Evolutionary conservation across 495 filamentous ascomycete genomes (phyloP).

Genomic region (Margaritispora aquatica): DNA sequence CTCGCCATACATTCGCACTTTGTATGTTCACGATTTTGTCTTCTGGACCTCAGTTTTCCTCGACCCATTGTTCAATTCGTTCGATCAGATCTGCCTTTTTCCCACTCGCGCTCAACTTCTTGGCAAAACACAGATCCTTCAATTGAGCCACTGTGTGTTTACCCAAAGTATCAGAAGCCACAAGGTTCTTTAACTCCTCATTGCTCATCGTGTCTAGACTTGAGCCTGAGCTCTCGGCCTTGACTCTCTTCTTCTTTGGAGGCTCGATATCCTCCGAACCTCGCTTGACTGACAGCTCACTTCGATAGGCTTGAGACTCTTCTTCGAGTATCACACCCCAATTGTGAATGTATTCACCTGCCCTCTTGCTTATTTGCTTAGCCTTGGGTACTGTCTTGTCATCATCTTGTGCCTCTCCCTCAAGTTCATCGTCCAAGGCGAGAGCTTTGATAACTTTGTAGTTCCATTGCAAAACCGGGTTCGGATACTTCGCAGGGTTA

Average conservation of each 20-base stretch:
- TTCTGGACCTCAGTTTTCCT: slow-evolving; percentile 35
- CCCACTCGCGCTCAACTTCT: slow-evolving; percentile 54
- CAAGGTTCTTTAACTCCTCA: slow-evolving; percentile 55
- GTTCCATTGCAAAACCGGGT: slow-evolving; percentile 95
- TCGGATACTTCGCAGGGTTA: slow-evolving; percentile 82
- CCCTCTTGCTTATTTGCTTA: slow-evolving; percentile 78
- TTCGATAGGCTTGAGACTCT: slow-evolving; percentile 29
- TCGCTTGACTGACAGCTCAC: slow-evolving; percentile 35
- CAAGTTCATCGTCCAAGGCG: slow-evolving; percentile 87
- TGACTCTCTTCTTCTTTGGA: slow-evolving; percentile 15
- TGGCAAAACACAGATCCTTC: slow-evolving; percentile 58
- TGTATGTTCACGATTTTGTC: too few relatives aligned
- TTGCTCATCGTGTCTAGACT: slow-evolving; percentile 22
- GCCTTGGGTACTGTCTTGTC: slow-evolving; percentile 85
- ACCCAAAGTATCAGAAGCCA: slow-evolving; percentile 51
- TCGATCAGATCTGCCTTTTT: slow-evolving; percentile 80
- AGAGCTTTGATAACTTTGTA: slow-evolving; percentile 91
- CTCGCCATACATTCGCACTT: too few relatives aligned
- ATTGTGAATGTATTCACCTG: slow-evolving; percentile 66
- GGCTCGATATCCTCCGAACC: slow-evolving; percentile 8
- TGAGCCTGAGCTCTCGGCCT: background rate
- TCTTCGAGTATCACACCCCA: slow-evolving; percentile 67
- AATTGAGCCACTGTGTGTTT: slow-evolving; percentile 69
- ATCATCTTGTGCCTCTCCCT: slow-evolving; percentile 50
- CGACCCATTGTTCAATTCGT: slow-evolving; percentile 70